Evolutionary conservation across 2,329 filamentous ascomycete genomes (phyloP).

Genomic region (Orbilia javanica): DNA sequence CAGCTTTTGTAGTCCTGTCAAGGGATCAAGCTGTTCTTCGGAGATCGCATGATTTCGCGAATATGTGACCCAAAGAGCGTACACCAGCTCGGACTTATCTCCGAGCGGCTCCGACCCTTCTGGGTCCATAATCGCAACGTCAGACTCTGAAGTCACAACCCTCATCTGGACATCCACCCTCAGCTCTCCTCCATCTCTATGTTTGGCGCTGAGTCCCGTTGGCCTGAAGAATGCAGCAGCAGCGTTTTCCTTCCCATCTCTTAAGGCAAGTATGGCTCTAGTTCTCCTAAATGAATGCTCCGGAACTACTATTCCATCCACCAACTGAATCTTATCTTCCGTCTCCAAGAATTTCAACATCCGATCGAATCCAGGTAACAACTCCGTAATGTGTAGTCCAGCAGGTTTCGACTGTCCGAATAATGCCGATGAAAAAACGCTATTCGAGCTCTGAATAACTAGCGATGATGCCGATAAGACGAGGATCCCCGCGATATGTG

Average conservation of each 20-base stretch:
- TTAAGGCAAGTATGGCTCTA: conserved; percentile 82
- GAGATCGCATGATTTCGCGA: conserved; percentile 87
- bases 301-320: conserved; percentile 95
- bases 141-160: conserved; percentile 86
- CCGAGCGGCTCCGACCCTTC: conserved; percentile 69
- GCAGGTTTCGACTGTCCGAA: conserved; percentile 90
- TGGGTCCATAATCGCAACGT: conserved; percentile 73
- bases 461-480: conserved; percentile 85
- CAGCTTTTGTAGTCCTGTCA: conserved; percentile 70
- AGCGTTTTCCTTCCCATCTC: conserved; percentile 81
- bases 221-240: conserved; percentile 84
- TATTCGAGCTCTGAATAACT: conserved; percentile 90
- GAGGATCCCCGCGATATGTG: conserved; percentile 96
- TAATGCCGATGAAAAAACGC: conserved; percentile 89
- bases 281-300: conserved; percentile 96
- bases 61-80: conserved; percentile 97
- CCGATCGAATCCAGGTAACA: conserved; percentile 89
- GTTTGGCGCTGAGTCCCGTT: conserved; percentile 84
- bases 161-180: conserved; percentile 97
- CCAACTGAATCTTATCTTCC: conserved; percentile 84
- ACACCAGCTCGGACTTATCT: conserved; percentile 82
- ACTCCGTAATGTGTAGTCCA: conserved; percentile 80
- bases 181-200: conserved; percentile 90
- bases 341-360: conserved; percentile 84
- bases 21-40: conserved; percentile 71